Evolutionary conservation across 371 early-diverging fungal genomes (phyloP), one percentile per base, ranked within the genome.

Genomic region (Saksenaea oblongispora): DNA sequence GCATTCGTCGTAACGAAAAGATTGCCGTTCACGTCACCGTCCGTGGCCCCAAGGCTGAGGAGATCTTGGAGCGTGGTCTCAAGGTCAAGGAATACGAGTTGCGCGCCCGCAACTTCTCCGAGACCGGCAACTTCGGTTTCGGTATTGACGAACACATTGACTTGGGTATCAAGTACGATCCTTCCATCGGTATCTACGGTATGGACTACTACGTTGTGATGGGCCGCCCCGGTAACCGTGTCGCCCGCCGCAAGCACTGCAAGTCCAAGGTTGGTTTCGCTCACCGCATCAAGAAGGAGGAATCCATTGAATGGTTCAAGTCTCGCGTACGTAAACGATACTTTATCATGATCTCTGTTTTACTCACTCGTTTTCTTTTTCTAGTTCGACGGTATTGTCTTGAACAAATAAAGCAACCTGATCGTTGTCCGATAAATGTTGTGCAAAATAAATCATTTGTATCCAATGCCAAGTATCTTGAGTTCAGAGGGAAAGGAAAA

Each of bases 121-220:
- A 79, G 58, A 98, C 94, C 65, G 99, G 99, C 66, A 97, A 97
- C 92, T 99, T 99, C 76, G 99, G 99, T 72, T 99, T 99, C 88
- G 99, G 99, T 92, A 94, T 99, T 86, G 91, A 97, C 75, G 99
- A 99, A 88, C 99, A 99, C 89, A 99, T 99, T 71, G 99, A 99
- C 87, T 89, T 99, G 75, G 99, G 99, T 75, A 98, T 99, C 88
- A 99, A 99, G 91, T 99, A 99, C 88, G 99, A 99, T 84, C 99
- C 99, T 54, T 87, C 88, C 80, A 97, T 99, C 76, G 97, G 97
- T 87, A 95, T 95, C 76, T 95, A 94, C 84, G 95, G 95, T 73
- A 93, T 98, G 95, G 96, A 96, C 85, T 97, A 96, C 83, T 93
- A 89, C 86, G 93, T 97, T 72, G 95, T 96, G 82, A 91, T 99